These are phyloP conservation scores for Geoglossum glabrum DNA, from an alignment of 495 filamentous ascomycete genomes.

Conservation along the genomic window DNA sequence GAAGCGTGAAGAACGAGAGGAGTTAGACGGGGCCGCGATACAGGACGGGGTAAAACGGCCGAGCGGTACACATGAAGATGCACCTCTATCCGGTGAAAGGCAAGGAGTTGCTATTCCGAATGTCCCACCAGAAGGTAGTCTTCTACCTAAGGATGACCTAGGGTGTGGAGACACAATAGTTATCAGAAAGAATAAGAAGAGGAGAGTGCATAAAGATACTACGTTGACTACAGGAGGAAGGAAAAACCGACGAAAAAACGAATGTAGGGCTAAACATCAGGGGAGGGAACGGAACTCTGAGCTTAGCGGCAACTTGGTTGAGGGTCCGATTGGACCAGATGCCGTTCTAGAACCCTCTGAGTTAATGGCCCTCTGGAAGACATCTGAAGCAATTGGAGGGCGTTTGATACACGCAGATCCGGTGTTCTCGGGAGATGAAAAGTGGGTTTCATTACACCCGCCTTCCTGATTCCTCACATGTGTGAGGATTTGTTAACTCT, in stretches of 20 bases:
- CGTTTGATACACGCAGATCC: conserved; percentile 56
- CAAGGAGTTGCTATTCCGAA: neutral
- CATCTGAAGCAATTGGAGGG: conserved; percentile 43
- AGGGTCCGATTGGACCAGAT: neutral
- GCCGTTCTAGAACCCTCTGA: neutral
- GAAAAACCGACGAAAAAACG: neutral
- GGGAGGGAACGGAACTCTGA: neutral
- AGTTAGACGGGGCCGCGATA: neutral
- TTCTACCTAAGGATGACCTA: neutral
- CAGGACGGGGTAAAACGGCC: neutral
- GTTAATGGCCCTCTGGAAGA: conserved; percentile 24
- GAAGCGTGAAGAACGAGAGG: neutral
- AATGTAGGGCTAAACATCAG: too few species aligned
- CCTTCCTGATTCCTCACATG: neutral
- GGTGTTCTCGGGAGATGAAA: conserved; percentile 58
- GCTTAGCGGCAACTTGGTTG: neutral
- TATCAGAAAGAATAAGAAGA: neutral
- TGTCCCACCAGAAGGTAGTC: too few species aligned
- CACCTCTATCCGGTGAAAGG: neutral
- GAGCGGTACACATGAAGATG: neutral
- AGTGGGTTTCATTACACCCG: conserved; percentile 28
- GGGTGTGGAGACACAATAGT: neutral
- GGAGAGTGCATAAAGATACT: neutral
- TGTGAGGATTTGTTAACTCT: conserved; percentile 7
- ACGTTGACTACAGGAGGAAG: neutral